Evolutionary conservation across 2,329 filamentous ascomycete species (phyloP), one percentile per base, ranked within the genome.

Genomic region (Pseudonectria buxi): DNA sequence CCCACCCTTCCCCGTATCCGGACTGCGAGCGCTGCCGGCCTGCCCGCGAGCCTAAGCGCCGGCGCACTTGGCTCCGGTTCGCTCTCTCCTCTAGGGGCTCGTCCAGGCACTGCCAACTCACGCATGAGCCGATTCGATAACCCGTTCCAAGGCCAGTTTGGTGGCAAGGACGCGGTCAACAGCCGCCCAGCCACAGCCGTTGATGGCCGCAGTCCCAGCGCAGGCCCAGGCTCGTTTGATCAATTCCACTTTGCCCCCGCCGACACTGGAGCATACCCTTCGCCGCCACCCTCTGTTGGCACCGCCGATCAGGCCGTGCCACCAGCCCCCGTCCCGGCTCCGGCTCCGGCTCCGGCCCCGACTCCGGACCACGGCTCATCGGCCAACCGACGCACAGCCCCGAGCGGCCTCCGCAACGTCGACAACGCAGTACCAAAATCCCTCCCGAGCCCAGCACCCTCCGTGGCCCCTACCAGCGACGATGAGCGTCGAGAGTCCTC

Each of bases 81-180:
- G 5, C 18, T 9, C 9, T 9, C 18, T 6, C 40, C 42, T 24
- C 47, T 54, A 6, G 36, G 39, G 6, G 58, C 56, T 4, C 43
- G 59, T 37, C 65, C 59, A 10, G 61, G 52, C 11, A 66, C 58
- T 11, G 54, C 56, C 5, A 51, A 40, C 4, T 55, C 58, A 4
- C 58, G 51, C 15, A 60, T 55, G 29, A 64, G 61, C 36, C 57
- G 61, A 4, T 68, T 65, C 59, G 58, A 67, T 6, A 69, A 68
- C 40, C 67, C 71, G 0, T 57, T 73, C n/a, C 65, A 72, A 10
- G 60, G 69, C 24, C 64, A 71, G 38, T 68, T 68, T 40, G 45
- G 46, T 33, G 46, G 50, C n/a, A 44, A 62, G 47, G 39, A 54
- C 47, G 33, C 47, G 30, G 30, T 47, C 33, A 40, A 51, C 12